phyloP scores from a whole-genome alignment of 352 stramenopile species.

The Elongisporangium anandrum region DNA sequence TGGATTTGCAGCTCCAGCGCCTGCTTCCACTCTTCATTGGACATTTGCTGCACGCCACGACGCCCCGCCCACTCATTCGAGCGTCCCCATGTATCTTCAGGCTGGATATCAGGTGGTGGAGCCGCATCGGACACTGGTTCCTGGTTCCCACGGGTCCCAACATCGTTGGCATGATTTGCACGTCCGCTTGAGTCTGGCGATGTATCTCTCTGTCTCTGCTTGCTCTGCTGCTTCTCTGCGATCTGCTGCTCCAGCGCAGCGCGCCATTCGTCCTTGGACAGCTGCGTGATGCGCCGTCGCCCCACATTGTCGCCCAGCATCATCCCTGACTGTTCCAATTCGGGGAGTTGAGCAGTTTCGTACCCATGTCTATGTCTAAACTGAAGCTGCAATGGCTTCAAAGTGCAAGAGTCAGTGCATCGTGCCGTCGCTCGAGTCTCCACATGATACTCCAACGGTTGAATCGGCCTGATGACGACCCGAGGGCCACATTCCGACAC shows the following conservation, averaged over 20 bases:
- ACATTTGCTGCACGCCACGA: conserved; percentile 31
- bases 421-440: neutral
- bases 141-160: neutral
- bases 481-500: neutral
- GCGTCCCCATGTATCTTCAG: conserved; percentile 1
- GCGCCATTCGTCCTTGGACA: conserved; percentile 31
- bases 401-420: neutral
- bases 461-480: neutral
- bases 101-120: neutral
- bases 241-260: conserved; percentile 29
- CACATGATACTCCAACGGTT: neutral
- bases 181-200: neutral
- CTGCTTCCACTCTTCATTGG: conserved; percentile 31
- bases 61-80: conserved; percentile 9
- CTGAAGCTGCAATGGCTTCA: neutral
- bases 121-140: neutral
- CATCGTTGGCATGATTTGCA: neutral
- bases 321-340: neutral
- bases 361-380: neutral
- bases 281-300: conserved; percentile 18
- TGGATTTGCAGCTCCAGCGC: conserved; percentile 46
- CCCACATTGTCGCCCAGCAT: conserved; percentile 1
- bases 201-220: conserved; percentile 6
- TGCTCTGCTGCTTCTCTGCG: conserved; percentile 21
- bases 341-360: neutral